Conservation (phyloP, 2,329 filamentous ascomycete genomes). For the Pezicula neosporulosa region DNA sequence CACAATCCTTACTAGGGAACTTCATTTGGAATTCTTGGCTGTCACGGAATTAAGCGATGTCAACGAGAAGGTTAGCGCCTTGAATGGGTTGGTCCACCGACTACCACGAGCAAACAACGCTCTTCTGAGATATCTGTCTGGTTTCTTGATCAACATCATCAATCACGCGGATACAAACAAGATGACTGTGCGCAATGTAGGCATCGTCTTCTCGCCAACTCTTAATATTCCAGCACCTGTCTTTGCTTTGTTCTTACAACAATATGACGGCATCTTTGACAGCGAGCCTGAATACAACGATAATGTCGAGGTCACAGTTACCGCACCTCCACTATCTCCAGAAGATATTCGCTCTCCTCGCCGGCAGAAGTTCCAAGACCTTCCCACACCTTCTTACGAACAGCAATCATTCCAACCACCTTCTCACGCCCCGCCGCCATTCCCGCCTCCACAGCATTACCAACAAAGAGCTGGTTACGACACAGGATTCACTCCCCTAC, state of each 20-base stretch:
- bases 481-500: constrained; percentile 47
- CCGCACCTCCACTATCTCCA: constrained; percentile 37
- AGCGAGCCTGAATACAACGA: constrained; percentile 63
- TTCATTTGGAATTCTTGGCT: constrained; percentile 84
- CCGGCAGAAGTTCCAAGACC: constrained; percentile 62
- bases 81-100: constrained; percentile 75
- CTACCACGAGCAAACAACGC: constrained; percentile 79
- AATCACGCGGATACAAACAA: constrained; percentile 90
- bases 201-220: constrained; percentile 96
- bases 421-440: constrained; percentile 28
- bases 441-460: constrained; percentile 28
- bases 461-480: constrained; percentile 34
- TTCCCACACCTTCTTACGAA: constrained; percentile 61
- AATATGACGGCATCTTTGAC: constrained; percentile 84
- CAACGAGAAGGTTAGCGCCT: constrained; percentile 70
- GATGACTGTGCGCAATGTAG: constrained; percentile 97
- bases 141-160: constrained; percentile 88
- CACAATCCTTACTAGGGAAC: constrained; percentile 85
- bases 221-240: constrained; percentile 94
- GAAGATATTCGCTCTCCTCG: constrained; percentile 62
- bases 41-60: constrained; percentile 77
- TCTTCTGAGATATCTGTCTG: constrained; percentile 78
- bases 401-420: constrained; percentile 44
- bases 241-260: constrained; percentile 89
- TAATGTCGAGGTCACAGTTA: constrained; percentile 42